Evolutionary conservation across 345 rosid genomes (phyloP).

Genomic region (Salix koriyanagi): DNA sequence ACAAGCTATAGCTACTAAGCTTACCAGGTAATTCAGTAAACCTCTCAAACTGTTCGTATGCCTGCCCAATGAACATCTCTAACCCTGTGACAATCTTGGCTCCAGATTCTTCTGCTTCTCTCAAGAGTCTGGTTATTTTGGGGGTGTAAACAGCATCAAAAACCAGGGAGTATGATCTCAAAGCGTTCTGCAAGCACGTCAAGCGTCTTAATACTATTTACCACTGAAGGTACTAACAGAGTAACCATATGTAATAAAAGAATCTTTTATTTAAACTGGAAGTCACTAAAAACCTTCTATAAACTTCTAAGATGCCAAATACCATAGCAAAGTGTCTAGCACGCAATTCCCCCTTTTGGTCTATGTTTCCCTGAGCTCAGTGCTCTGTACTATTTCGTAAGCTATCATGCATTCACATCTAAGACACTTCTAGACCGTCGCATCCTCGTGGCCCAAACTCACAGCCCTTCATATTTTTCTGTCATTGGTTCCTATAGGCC

Average conservation of each 20-base stretch:
- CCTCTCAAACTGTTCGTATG: slow-evolving; percentile 76
- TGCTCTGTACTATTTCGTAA: too few species aligned
- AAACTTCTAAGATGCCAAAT: background rate
- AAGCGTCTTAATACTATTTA: background rate
- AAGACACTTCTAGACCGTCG: background rate
- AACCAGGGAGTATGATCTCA: slow-evolving; percentile 65
- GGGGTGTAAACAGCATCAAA: slow-evolving; percentile 92
- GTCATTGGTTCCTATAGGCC: background rate
- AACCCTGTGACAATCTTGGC: slow-evolving; percentile 63
- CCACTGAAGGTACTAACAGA: background rate
- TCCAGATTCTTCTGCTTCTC: slow-evolving; percentile 81
- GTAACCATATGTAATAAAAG: background rate
- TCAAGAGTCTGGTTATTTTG: slow-evolving; percentile 68
- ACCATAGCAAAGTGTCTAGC: background rate
- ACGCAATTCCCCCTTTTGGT: background rate
- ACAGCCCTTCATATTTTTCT: background rate
- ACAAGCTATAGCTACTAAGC: background rate
- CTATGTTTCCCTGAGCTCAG: background rate
- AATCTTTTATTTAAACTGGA: background rate
- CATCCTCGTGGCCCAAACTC: background rate
- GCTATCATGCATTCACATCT: too few species aligned
- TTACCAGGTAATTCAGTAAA: slow-evolving; percentile 79
- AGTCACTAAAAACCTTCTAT: background rate
- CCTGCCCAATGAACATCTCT: slow-evolving; percentile 95
- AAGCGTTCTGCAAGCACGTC: slow-evolving; percentile 46